Evolutionary conservation across 2,329 filamentous ascomycete genomes (phyloP), one percentile per base, ranked within the genome.

Genomic region (Tetracladium maxilliforme): DNA sequence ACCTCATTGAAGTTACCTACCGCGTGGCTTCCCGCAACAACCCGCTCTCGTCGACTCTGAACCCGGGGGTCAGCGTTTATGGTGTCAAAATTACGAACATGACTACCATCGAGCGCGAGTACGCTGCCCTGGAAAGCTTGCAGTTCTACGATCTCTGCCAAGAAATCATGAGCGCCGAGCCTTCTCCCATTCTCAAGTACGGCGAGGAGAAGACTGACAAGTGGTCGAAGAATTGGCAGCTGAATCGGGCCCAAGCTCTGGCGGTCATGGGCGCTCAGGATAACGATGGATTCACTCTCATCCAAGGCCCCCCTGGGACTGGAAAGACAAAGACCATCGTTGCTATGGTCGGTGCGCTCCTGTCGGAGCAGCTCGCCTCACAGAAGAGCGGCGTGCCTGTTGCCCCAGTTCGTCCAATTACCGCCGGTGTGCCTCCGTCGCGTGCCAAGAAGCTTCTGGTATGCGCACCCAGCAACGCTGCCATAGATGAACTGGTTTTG

Each of bases 291-390:
- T 98, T 98, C 44, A 95, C 90, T 4, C 59, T 98, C 32, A 84
- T 98, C 38, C 90, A 98, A 54, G 90, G 79, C 28, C 90, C 90
- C 25, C 90, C 90, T 2, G 90, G 90, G 48, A 94, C 90, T 4
- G 90, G 87, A 43, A 98, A 98, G 56, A 98, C 90, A 0, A 98
- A 98, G 49, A 98, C 90, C 0, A 98, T 98, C 32, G 70, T 92
- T 28, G 90, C 87, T 16, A 92, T 98, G 61, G 86, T 95, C 14
- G 90, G 90, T 18, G 81, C 83, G 19, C 59, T 98, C 10, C 50
- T 93, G 22, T 79, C 72, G 6, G 65, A 68, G 24, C 61, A 69
- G 26, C 54, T 57, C 25, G 41, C 47, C 14, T 37, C 36, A 9
- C 50, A 47, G 10, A 54, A 55, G 20, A 47, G 14, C 51, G 55